Evolutionary conservation across 2,329 filamentous ascomycete species (phyloP), one percentile per base, ranked within the genome.

Genomic region (Gyromitra esculenta): DNA sequence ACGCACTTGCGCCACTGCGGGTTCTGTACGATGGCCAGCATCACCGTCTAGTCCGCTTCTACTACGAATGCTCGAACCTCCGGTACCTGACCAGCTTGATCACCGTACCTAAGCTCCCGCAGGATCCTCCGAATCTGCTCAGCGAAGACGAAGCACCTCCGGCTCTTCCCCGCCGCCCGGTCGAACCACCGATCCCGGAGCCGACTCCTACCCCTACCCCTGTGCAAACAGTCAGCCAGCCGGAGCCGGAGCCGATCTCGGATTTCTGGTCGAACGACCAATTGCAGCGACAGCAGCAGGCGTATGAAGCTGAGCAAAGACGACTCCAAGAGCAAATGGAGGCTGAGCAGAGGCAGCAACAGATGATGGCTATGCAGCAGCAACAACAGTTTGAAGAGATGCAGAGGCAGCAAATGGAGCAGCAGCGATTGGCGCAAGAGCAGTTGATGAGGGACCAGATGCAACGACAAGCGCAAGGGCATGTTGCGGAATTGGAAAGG

Each of bases 1-100:
- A 97, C 76, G 95, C 94, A 5, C 87, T 99, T 60, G 91, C 94
- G 79, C 96, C 95, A 0, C 88, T 99, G 5, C 91, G 95, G 73
- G 89, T 91, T 78, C 89, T 95, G 81, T 99, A 98, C 83, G 92
- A 97, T 83, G 94, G 96, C 13, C 96, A 98, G 82, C 96, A 99
- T 84, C 95, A 98, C 86, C 92, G 96, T 18, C 88, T 99, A 15
- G 92, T 97, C 82, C 96, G 96, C 82, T 99, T 98, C 85, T 99
- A 99, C 85, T 98, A 98, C 84, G 96, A 99, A 85, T 99, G 96
- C 85, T 97, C 96, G 9, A 99, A 98, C 83, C 87, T 99, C 71
- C 91, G 96, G 80, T 99, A 99, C 83, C 88, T 99, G 63, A 99
- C 96, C 13, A 97, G 94, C 81, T 87, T 99, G 66, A 98, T 99